A percentile compares a stretch with the other conserved stretches of the same genome.
Conservation (phyloP, 805 yeast genomes). For the Saturnispora serradocipensis region DNA sequence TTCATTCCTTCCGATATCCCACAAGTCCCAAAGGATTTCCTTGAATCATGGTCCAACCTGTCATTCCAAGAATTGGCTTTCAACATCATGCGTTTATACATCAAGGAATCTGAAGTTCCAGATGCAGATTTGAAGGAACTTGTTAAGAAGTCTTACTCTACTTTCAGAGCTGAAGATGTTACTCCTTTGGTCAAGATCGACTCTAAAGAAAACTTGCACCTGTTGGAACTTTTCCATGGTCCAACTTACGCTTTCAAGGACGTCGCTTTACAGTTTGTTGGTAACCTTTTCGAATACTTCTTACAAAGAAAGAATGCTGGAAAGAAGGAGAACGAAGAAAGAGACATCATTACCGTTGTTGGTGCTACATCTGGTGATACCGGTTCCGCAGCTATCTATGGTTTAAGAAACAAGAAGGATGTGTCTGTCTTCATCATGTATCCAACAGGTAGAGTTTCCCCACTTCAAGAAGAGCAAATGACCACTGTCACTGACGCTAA, state of each 20-base stretch:
- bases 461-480: constrained; percentile 98
- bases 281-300: constrained; percentile 92
- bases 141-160: constrained; percentile 68
- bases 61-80: constrained; percentile 82
- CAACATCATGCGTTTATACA: constrained; percentile 74
- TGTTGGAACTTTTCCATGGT: constrained; percentile 94
- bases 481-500: constrained; percentile 88
- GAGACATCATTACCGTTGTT: constrained; percentile 86
- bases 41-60: constrained; percentile 60
- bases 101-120: constrained; percentile 65
- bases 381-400: constrained; percentile 98
- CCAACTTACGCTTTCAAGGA: constrained; percentile 99
- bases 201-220: constrained; percentile 46
- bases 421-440: constrained; percentile 94
- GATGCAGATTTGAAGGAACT: constrained; percentile 54
- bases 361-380: constrained; percentile 99
- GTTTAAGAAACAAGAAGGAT: constrained; percentile 92
- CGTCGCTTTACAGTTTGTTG: constrained; percentile 96
- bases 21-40: constrained; percentile 41
- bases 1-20: constrained; percentile 85
- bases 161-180: constrained; percentile 80
- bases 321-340: constrained; percentile 37
- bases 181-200: constrained; percentile 65
- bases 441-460: constrained; percentile 96
- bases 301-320: constrained; percentile 60